phyloP scores from a whole-genome alignment of 352 stramenopile genomes.

The Thraustochytrium striatum region DNA sequence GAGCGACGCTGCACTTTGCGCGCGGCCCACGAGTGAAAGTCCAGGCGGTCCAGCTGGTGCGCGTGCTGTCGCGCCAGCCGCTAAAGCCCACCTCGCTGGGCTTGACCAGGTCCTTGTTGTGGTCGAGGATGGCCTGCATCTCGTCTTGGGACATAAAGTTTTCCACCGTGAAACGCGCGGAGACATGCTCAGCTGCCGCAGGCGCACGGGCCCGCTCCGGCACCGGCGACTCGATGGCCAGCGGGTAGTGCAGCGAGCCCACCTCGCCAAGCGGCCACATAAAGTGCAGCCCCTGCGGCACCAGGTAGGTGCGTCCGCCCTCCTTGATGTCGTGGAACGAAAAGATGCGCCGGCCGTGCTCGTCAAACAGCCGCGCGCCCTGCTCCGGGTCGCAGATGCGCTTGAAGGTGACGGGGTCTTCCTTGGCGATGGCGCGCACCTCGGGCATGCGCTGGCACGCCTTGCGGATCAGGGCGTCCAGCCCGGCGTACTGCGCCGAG shows the following conservation, averaged over 20 bases:
- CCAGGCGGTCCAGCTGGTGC: slow-evolving; percentile 46
- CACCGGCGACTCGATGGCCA: slow-evolving; percentile 16
- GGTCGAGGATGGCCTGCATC: slow-evolving; percentile 39
- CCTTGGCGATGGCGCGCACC: slow-evolving; percentile 5
- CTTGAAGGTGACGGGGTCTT: background rate
- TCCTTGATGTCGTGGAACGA: slow-evolving; percentile 22
- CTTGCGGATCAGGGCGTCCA: slow-evolving; percentile 29
- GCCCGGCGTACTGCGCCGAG: slow-evolving; percentile 10
- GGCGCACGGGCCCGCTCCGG: slow-evolving; percentile 12
- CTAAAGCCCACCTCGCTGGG: slow-evolving; percentile 43
- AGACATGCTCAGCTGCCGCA: slow-evolving; percentile 38
- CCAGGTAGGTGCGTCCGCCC: slow-evolving; percentile 35
- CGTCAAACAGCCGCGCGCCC: slow-evolving; percentile 22
- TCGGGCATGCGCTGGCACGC: slow-evolving; percentile 10
- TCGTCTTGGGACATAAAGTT: slow-evolving; percentile 49
- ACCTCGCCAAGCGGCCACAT: slow-evolving; percentile 36
- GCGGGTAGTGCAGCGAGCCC: background rate
- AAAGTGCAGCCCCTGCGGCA: slow-evolving; percentile 46
- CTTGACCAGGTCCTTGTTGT: slow-evolving; percentile 39
- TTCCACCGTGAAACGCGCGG: slow-evolving; percentile 47
- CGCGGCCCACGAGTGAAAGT: slow-evolving; percentile 40
- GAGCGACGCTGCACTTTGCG: background rate
- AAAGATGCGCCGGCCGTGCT: background rate
- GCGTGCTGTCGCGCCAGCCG: slow-evolving; percentile 34
- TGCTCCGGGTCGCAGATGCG: slow-evolving; percentile 22